A percentile compares a stretch with the other conserved stretches of the same genome.
phyloP scores from a whole-genome alignment of 1,284 basidiomycete genomes.

The Amanita bisporigera region DNA sequence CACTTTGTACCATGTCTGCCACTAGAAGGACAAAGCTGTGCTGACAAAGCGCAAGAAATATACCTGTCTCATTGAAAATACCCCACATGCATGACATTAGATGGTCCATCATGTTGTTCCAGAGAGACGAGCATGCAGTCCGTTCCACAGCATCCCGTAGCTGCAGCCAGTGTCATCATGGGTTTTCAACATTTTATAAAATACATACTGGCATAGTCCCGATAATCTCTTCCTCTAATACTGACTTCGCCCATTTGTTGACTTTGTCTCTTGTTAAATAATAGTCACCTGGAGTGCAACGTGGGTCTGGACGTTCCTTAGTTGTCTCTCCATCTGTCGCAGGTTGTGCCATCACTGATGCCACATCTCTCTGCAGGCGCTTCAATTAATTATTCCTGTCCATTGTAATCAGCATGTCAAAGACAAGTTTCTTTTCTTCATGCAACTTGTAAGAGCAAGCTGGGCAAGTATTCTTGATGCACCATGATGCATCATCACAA shows the following conservation, averaged over 20 bases:
- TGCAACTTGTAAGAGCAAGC: constrained; percentile 33
- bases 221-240: not conserved
- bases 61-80: constrained; percentile 40
- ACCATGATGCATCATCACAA: constrained; percentile 9
- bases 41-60: constrained; percentile 35
- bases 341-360: no score
- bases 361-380: constrained; percentile 12
- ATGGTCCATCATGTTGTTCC: constrained; percentile 34
- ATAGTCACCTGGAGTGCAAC: constrained; percentile 22
- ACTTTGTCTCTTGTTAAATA: constrained; percentile 24
- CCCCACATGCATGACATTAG: constrained; percentile 34
- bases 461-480: constrained; percentile 28
- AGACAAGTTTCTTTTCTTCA: constrained; percentile 24
- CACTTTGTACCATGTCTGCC: constrained; percentile 32
- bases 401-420: constrained; percentile 30
- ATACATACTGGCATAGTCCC: no score
- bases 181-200: not conserved
- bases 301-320: constrained; percentile 20
- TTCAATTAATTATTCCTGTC: constrained; percentile 47
- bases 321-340: no score
- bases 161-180: not conserved
- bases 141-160: no score
- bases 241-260: constrained; percentile 22
- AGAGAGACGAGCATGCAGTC: constrained; percentile 27
- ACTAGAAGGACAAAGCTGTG: constrained; percentile 23